Base-by-base conservation (phyloP, 2,329 filamentous ascomycete genomes). In the Fusarium verrucosum region DNA sequence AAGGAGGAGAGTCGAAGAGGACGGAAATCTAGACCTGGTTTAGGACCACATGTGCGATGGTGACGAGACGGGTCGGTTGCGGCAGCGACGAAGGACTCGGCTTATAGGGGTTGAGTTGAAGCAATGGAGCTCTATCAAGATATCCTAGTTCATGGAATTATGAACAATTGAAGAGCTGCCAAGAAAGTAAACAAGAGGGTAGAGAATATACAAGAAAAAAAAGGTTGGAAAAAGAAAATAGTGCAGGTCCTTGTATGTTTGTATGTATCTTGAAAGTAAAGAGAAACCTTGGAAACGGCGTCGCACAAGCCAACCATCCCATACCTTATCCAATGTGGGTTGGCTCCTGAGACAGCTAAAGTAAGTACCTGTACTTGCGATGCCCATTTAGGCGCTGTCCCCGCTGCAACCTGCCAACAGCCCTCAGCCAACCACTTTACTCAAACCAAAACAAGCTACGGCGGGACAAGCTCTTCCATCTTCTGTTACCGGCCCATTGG, bases 11-110 rank as follows among this genome's bases (percentile, higher is more conserved):
- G 43, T 37, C 47, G 52, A 46, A 32, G 61, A 47, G 64, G 57
- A 32, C 38, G 25, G 62, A 43, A 66, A 53, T 53, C 41, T 55
- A 58, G 36, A 43, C 36, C 26, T 38, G 41, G 52, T 44, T 71
- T 59, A 70, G 46, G 66, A 68, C 66, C 64, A 69, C 69, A 71
- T 71, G 69, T 70, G 68, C 53, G 56, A 65, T 52, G 46, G 43
- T 33, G 50, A 69, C 25, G 43, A 37, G 23, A 45, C n/a, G n/a
- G n/a, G n/a, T 45, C 35, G 61, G 57, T 65, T 70, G 65, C 53
- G 69, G 59, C 51, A 65, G 65, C 57, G 69, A 67, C 62, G 62
- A 59, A 53, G 61, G 55, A 49, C 33, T 32, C 53, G 19, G 38
- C 30, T 50, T 51, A 38, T 58, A 67, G 23, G 64, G 55, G 54